Conservation (phyloP, 1,139 yeast species). For the Debaryomycetaceae sp. region DNA sequence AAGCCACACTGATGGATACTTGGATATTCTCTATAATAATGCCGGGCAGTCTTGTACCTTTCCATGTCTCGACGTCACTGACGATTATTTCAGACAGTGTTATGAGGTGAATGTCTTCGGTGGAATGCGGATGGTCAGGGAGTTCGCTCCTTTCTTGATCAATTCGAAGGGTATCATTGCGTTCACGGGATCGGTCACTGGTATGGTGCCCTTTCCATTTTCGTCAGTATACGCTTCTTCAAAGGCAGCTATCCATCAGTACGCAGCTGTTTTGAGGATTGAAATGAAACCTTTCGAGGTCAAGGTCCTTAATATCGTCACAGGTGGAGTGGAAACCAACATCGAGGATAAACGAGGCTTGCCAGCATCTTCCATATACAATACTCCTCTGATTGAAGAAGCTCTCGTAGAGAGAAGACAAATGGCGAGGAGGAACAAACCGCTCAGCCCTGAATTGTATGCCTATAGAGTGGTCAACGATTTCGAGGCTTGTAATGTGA, state of each 20-base stretch:
- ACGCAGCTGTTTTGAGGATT: conserved; percentile 57
- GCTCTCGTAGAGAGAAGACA: conserved; percentile 51
- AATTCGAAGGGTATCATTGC: conserved; percentile 68
- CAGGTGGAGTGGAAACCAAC: conserved; percentile 62
- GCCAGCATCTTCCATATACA: conserved; percentile 54
- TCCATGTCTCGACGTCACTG: conserved; percentile 66
- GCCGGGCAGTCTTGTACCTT: conserved; percentile 61
- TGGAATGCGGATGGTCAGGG: conserved; percentile 61
- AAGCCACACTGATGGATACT: conserved; percentile 35
- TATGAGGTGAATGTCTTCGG: conserved; percentile 71
- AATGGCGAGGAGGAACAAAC: conserved; percentile 59
- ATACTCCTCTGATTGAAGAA: conserved; percentile 43
- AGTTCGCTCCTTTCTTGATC: conserved; percentile 54
- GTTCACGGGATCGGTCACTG: conserved; percentile 74
- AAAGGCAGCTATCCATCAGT: conserved; percentile 76
- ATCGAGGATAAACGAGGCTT: conserved; percentile 54
- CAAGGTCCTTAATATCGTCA: conserved; percentile 46
- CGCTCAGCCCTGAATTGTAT: conserved; percentile 55
- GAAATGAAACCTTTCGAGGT: conserved; percentile 76
- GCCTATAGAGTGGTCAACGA: conserved; percentile 55
- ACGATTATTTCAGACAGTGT: conserved; percentile 51
- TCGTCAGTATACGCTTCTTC: conserved; percentile 65
- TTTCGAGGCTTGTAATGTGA: conserved; percentile 40
- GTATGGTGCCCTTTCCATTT: conserved; percentile 66
- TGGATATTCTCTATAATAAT: conserved; percentile 66